Evolutionary conservation across 1,284 basidiomycete species (phyloP).

Genomic region (Microbotryum violaceum): DNA sequence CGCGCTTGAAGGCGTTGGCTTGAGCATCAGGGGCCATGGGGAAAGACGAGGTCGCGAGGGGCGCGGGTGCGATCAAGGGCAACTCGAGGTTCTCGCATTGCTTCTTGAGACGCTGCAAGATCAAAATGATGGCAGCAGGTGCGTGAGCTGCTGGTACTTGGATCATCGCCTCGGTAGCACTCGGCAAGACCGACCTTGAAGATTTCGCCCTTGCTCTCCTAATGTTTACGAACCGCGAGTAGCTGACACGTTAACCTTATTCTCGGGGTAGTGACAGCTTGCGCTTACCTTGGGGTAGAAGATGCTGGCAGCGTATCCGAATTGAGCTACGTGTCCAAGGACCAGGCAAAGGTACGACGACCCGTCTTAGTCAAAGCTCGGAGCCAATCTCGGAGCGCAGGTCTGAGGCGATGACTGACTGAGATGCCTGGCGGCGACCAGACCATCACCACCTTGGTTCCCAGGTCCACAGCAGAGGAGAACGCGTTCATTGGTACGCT

Average conservation of each 20-base stretch:
- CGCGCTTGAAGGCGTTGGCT: conserved; percentile 47
- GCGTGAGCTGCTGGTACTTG: too few species aligned
- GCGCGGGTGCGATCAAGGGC: conserved; percentile 50
- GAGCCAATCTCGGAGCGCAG: background rate
- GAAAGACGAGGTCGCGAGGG: conserved; percentile 14
- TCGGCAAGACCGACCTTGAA: conserved; percentile 53
- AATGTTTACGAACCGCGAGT: background rate
- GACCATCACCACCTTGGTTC: conserved; percentile 90
- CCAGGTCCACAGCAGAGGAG: conserved; percentile 94
- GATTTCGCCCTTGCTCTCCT: conserved; percentile 82
- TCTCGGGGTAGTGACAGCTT: background rate
- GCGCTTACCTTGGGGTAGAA: conserved; percentile 78
- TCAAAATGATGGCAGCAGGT: background rate
- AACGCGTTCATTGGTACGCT: conserved; percentile 45
- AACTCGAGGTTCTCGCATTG: conserved; percentile 87
- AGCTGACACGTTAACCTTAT: background rate
- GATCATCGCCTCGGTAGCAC: too few species aligned
- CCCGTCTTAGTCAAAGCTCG: background rate
- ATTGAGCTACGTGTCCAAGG: conserved; percentile 55
- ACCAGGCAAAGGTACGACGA: background rate
- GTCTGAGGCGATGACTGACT: conserved; percentile 46
- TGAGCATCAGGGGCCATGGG: conserved; percentile 35
- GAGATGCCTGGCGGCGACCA: conserved; percentile 91
- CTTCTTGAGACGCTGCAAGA: conserved; percentile 58
- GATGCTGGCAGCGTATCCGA: conserved; percentile 73